A percentile compares a stretch with the other conserved stretches of the same genome.
Conservation (phyloP, 768 basidiomycete genomes). For the Kwoniella dendrophila region DNA sequence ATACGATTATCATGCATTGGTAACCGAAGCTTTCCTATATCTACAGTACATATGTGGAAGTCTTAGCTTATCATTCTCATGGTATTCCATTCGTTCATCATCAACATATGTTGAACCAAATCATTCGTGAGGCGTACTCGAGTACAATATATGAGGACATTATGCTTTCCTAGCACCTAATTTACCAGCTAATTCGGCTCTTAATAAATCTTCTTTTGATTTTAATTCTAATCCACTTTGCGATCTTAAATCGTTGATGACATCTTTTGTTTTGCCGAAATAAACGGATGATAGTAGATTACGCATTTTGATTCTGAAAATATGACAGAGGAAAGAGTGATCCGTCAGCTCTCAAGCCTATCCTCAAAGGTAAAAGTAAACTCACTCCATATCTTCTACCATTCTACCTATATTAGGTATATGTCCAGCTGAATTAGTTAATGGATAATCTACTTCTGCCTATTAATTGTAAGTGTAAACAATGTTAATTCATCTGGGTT, state of each 20-base stretch:
- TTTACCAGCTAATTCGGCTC: conserved; percentile 70
- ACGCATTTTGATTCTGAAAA: conserved; percentile 83
- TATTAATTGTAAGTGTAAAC: conserved; percentile 47
- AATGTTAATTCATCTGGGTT: too few species aligned
- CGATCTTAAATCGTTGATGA: conserved; percentile 87
- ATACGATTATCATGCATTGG: too few species aligned
- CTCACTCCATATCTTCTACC: conserved; percentile 93
- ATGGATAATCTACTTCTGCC: conserved; percentile 83
- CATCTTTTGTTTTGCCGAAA: conserved; percentile 94
- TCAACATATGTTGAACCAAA: too few species aligned
- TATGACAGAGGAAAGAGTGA: neutral
- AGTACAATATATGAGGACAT: too few species aligned
- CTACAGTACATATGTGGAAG: too few species aligned
- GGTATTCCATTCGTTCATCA: too few species aligned
- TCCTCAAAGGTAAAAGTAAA: conserved; percentile 6
- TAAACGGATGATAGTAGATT: conserved; percentile 86
- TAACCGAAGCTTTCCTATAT: too few species aligned
- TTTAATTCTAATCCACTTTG: conserved; percentile 81
- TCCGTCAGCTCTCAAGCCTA: neutral
- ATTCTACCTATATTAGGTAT: conserved; percentile 90
- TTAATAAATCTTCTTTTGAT: conserved; percentile 76
- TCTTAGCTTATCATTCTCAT: too few species aligned
- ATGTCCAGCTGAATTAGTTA: conserved; percentile 79
- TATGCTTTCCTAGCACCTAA: conserved; percentile 39
- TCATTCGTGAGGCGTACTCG: too few species aligned